Evolutionary conservation across 108 stramenopile genomes (phyloP), one percentile per base, ranked within the genome.

Genomic region (Conticribra weissflogii): DNA sequence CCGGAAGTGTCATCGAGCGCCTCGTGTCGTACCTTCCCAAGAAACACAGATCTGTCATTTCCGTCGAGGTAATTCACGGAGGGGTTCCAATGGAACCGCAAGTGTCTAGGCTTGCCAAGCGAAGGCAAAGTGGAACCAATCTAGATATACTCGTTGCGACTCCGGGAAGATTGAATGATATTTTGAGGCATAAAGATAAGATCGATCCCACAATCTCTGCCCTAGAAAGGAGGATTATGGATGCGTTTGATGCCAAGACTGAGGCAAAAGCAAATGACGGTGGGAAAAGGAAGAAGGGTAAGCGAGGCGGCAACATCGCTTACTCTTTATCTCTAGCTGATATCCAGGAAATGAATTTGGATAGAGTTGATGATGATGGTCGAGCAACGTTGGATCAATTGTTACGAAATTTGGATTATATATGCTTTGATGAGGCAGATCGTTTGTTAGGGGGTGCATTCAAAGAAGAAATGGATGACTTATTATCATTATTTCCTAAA

Each of bases 361-460:
- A 86, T 63, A 53, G 72, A 17, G 70, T 76, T 19, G 82, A 83
- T 50, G 83, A 83, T 70, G 83, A 86, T 46, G 88, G 85, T 8
- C 54, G 84, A 52, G 54, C 52, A 2, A 45, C 77, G 3, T 49
- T 86, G 61, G 63, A 81, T 32, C 85, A 86, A 33, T 49, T 91
- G 52, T 52, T 98, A 27, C 34, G 49, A 18, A 57, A 74, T 8
- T 64, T 87, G 61, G 34, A 76, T 30, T 96, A 85, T 59, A 63
- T 99, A 22, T 96, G 98, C n/a, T 69, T 99, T 51, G 98, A 99
- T 63, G 98, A 99, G 74, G 97, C 98, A 2, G 98, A 99, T 76
- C 78, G 95, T 5, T 69, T 98, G 2, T 65, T 98, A 23, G 78
- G 84, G 0, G 77, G 71, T 3, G 92, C 79, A 3, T 97, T 98